These are phyloP conservation scores for Pittosporum tobira DNA, from an alignment of 129 eudicot species.

Conservation along the genomic window DNA sequence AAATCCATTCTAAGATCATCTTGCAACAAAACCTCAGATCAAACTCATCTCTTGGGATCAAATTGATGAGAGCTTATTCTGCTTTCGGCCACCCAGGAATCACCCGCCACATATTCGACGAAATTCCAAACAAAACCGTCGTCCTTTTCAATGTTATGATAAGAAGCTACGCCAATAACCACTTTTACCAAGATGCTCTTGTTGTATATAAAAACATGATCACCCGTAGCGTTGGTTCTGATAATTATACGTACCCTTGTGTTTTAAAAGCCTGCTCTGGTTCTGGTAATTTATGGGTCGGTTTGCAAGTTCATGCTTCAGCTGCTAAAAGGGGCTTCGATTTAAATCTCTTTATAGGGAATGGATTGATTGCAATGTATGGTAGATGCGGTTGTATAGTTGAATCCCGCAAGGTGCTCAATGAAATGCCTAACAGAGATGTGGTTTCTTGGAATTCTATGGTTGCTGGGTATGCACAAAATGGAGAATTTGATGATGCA, in stretches of 20 bases:
- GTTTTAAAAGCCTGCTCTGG: conserved; percentile 72
- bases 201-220: conserved; percentile 37
- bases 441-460: conserved; percentile 71
- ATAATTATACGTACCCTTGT: conserved; percentile 71
- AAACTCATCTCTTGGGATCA: conserved; percentile 46
- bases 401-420: conserved; percentile 48
- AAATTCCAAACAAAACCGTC: conserved; percentile 44
- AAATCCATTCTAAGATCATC: conserved; percentile 48
- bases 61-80: conserved; percentile 73
- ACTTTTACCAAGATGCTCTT: conserved; percentile 39
- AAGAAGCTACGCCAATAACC: conserved; percentile 62
- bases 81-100: conserved; percentile 35
- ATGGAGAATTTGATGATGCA: conserved; percentile 59
- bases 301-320: conserved; percentile 54
- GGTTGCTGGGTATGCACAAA: conserved; percentile 72
- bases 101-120: conserved; percentile 63
- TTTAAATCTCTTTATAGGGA: conserved; percentile 52
- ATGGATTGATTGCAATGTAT: conserved; percentile 73
- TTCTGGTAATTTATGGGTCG: conserved; percentile 37
- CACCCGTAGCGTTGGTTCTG: conserved; percentile 30
- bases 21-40: conserved; percentile 30
- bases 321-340: conserved; percentile 51
- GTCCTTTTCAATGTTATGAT: conserved; percentile 69
- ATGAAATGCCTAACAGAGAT: conserved; percentile 57
- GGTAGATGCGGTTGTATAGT: conserved; percentile 50